Evolutionary conservation across 192 early-diverging fungal species (phyloP).

Genomic region (Coemansia sp.): DNA sequence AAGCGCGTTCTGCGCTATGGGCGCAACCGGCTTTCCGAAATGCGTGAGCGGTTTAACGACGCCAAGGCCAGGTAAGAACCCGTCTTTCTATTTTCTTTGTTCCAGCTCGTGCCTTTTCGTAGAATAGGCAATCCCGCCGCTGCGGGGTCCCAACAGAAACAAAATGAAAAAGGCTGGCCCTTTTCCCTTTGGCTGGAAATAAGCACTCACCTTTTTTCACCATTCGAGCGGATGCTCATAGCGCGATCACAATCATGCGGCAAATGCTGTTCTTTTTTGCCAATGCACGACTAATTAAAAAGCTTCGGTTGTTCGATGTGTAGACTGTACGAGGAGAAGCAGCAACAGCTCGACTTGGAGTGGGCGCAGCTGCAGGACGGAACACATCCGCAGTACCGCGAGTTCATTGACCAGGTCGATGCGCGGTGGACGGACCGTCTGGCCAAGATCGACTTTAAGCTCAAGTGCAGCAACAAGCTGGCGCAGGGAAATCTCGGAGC

Average conservation of each 20-base stretch:
- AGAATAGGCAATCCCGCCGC: neutral
- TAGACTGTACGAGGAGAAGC: conserved; percentile 46
- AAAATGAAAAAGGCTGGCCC: neutral
- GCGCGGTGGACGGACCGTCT: conserved; percentile 44
- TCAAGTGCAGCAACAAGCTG: conserved; percentile 19
- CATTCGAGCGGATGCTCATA: neutral
- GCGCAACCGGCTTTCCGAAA: conserved; percentile 38
- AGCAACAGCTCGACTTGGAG: conserved; percentile 43
- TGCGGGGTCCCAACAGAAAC: neutral
- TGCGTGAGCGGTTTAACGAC: conserved; percentile 40
- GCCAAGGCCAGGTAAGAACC: conserved; percentile 36
- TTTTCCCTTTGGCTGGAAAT: neutral
- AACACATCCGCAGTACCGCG: conserved; percentile 44
- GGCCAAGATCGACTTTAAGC: conserved; percentile 29
- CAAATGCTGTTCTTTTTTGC: neutral
- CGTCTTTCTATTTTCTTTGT: neutral
- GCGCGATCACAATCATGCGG: neutral
- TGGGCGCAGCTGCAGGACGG: conserved; percentile 40
- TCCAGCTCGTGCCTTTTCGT: neutral
- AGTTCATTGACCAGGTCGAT: conserved; percentile 34
- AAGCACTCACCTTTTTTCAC: neutral
- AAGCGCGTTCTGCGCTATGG: conserved; percentile 51
- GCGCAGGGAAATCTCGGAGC: conserved; percentile 22
- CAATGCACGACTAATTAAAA: neutral
- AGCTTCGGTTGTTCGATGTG: neutral